A percentile compares a stretch with the other conserved stretches of the same genome.
Conservation (phyloP, 2,329 filamentous ascomycete genomes). For the Arthrobotrys sinensis region DNA sequence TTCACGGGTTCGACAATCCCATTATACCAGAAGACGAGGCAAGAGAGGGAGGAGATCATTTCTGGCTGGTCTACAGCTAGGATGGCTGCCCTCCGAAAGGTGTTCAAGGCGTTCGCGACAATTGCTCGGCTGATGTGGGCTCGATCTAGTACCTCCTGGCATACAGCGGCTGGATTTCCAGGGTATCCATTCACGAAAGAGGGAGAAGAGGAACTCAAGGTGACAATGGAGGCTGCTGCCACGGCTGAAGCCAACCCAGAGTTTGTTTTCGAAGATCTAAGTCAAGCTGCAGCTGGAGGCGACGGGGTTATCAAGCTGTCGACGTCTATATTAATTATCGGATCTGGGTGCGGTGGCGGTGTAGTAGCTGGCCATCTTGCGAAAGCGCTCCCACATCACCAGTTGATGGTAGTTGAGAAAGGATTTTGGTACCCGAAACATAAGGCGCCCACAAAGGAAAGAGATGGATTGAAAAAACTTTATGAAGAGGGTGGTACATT, state of each 20-base stretch:
- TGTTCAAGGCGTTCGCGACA: constrained; percentile 61
- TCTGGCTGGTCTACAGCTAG: constrained; percentile 75
- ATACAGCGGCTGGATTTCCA: constrained; percentile 68
- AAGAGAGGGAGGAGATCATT: constrained; percentile 76
- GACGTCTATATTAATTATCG: constrained; percentile 87
- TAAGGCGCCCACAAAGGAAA: constrained; percentile 47
- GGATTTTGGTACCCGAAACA: constrained; percentile 74
- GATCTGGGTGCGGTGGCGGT: constrained; percentile 87
- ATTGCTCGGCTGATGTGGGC: constrained; percentile 36
- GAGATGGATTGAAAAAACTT: constrained; percentile 46
- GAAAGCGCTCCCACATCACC: constrained; percentile 73
- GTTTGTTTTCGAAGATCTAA: constrained; percentile 66
- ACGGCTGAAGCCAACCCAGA: constrained; percentile 66
- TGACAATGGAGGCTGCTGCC: constrained; percentile 66
- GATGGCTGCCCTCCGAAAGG: constrained; percentile 57
- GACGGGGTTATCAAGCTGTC: constrained; percentile 70
- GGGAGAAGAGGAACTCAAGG: constrained; percentile 62
- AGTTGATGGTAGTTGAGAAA: constrained; percentile 79
- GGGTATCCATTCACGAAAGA: constrained; percentile 74
- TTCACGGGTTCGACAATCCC: constrained; percentile 79
- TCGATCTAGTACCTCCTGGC: constrained; percentile 71
- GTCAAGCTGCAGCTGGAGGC: constrained; percentile 69
- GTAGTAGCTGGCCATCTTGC: constrained; percentile 86
- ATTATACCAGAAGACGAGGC: constrained; percentile 75
- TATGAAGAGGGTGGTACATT: constrained; percentile 45